Base-by-base conservation (phyloP, 140 eudicot species). In the Erigeron philadelphicus region DNA sequence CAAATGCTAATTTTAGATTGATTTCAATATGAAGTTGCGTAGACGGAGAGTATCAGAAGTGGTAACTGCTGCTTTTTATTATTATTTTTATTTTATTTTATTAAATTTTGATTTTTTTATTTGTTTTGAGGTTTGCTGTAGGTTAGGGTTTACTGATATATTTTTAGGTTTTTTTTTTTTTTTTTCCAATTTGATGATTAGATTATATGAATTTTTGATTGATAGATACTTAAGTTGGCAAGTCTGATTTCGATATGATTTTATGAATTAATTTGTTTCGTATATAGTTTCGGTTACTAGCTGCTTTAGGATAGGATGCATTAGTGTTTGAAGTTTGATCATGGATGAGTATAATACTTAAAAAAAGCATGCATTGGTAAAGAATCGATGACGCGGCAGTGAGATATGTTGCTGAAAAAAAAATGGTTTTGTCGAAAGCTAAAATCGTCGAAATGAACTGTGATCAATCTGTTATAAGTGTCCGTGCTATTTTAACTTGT, bases 41-140 rank as follows among this genome's bases (percentile, higher is more conserved):
- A 81, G 97, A 23, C 82, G 88, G 86, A 88, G 97, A 83, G 84
- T 88, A 60, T 70, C 87, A n/a, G 97, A 88, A 90, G 97, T 90
- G 97, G 97, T 90, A n/a, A 53, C 25, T 53, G 11, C 18, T 59
- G 42, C 25, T 42, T 3, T 50, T 25, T 53, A 53, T 60, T 48
- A 9, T 7, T n/a, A 2, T 17, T 47, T 52, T 53, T 17, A 19
- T 19, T 56, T 18, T 0, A 15, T 62, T 11, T 59, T 19, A 18
- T 71, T 21, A 21, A 21, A 21, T 0, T 21, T 10, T 52, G 15
- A 43, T 61, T 63, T 64, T 64, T 64, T 68, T 75, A 10, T 21
- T 21, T 21, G 25, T 12, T 6, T 52, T 65, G 70, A 67, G 70
- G 38, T 31, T 31, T 56, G 74, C 64, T 72, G 60, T 73, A 45